A percentile compares a stretch with the other conserved stretches of the same genome.
These are phyloP conservation scores for Daedaleopsis nitida DNA, from an alignment of 768 basidiomycete species.

Conservation along the genomic window DNA sequence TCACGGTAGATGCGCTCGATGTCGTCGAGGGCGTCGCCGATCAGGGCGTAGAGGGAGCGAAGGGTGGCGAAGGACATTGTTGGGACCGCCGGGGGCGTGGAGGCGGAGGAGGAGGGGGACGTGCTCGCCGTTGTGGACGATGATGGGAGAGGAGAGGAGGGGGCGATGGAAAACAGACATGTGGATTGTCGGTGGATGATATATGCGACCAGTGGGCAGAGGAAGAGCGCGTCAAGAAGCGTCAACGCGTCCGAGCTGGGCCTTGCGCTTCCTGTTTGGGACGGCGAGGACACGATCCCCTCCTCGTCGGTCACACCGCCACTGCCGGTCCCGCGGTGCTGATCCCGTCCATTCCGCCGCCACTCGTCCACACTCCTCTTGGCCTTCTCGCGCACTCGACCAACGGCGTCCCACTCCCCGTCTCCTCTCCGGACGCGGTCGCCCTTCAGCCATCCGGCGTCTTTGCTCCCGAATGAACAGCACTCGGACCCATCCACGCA, in stretches of 20 bases:
- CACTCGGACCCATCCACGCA: too few species aligned
- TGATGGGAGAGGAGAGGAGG: neutral
- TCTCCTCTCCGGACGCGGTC: too few species aligned
- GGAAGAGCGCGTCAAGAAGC: neutral
- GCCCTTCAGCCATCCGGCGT: too few species aligned
- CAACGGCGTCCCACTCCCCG: too few species aligned
- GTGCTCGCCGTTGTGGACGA: neutral
- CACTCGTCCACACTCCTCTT: neutral
- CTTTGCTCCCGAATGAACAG: too few species aligned
- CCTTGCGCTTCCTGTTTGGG: conserved; percentile 4
- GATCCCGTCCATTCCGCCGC: neutral
- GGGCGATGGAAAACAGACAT: neutral
- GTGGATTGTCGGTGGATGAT: neutral
- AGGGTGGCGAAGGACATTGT: conserved; percentile 61
- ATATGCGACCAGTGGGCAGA: conserved; percentile 6
- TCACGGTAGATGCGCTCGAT: conserved; percentile 56
- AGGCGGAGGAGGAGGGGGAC: neutral
- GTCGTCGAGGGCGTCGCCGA: conserved; percentile 69
- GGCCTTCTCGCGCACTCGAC: neutral
- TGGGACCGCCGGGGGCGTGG: neutral
- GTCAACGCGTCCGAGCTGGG: neutral
- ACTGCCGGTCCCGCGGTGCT: neutral
- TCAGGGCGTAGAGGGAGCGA: conserved; percentile 62
- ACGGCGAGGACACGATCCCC: conserved; percentile 12
- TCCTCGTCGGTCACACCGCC: conserved; percentile 13